Conservation (phyloP, 805 yeast genomes). For the Saturnispora halmiae region DNA sequence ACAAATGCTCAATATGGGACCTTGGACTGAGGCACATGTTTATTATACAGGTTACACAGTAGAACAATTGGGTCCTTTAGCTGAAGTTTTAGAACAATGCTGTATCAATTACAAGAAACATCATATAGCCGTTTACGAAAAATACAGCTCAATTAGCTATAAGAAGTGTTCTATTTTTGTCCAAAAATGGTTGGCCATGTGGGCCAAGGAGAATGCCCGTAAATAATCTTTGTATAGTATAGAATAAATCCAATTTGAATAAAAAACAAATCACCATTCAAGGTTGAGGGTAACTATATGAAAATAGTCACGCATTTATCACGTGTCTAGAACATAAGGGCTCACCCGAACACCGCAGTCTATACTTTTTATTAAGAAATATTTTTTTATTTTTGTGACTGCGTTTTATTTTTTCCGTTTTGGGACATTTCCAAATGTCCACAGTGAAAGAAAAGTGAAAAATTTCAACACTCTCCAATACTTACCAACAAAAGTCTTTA, state of each 20-base stretch:
- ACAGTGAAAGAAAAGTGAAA: background rate
- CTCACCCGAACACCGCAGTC: background rate
- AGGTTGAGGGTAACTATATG: too few relatives aligned
- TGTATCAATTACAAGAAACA: conserved; percentile 50
- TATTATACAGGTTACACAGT: conserved; percentile 90
- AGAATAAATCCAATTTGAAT: too few relatives aligned
- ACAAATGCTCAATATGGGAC: conserved; percentile 61
- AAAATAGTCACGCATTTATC: conserved; percentile 2
- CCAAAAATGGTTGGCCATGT: conserved; percentile 40
- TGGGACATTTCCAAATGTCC: background rate
- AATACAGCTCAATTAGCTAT: conserved; percentile 79
- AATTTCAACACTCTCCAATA: background rate
- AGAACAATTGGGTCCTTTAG: conserved; percentile 73
- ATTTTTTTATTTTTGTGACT: background rate
- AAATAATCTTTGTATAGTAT: too few relatives aligned
- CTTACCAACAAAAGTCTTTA: background rate
- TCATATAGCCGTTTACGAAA: conserved; percentile 79
- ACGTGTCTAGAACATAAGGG: conserved; percentile 2
- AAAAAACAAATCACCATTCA: too few relatives aligned
- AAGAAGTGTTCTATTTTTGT: conserved; percentile 73
- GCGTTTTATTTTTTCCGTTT: background rate
- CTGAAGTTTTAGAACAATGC: conserved; percentile 59
- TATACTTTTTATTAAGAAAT: too few relatives aligned
- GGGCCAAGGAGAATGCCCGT: background rate
- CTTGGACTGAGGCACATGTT: conserved; percentile 79